These are phyloP conservation scores for Coprinopsis strossmayeri DNA, from an alignment of 768 basidiomycete species.

Conservation along the genomic window DNA sequence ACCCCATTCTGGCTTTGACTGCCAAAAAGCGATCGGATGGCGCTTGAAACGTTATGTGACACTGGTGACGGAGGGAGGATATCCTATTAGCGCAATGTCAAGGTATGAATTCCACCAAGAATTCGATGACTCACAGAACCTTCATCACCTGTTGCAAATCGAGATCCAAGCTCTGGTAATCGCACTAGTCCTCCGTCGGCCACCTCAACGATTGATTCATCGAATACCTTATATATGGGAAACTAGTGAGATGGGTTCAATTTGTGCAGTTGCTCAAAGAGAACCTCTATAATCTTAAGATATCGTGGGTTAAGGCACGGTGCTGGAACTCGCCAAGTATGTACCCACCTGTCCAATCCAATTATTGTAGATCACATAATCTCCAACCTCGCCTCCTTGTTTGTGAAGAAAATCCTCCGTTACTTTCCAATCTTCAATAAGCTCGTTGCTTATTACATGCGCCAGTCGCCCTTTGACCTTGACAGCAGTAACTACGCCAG, in stretches of 20 bases:
- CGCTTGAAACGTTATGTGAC: conserved; percentile 32
- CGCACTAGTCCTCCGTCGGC: conserved; percentile 58
- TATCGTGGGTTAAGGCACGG: no score
- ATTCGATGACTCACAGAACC: conserved; percentile 47
- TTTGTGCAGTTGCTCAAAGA: conserved; percentile 13
- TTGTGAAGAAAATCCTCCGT: conserved; percentile 50
- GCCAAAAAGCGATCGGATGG: conserved; percentile 36
- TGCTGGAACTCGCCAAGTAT: no score
- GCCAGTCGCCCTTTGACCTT: conserved; percentile 61
- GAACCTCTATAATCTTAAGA: conserved; percentile 68
- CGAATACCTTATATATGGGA: conserved; percentile 54
- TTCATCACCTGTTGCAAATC: conserved; percentile 68
- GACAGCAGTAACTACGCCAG: conserved; percentile 66
- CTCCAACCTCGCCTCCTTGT: conserved; percentile 63
- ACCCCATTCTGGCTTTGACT: conserved; percentile 27
- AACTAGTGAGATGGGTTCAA: not conserved
- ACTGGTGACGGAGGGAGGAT: conserved; percentile 49
- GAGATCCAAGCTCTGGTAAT: conserved; percentile 72
- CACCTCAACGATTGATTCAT: conserved; percentile 73
- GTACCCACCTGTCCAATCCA: conserved; percentile 91
- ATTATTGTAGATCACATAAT: conserved; percentile 75
- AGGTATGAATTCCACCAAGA: not conserved
- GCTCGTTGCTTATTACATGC: conserved; percentile 64
- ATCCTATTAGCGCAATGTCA: conserved; percentile 43
- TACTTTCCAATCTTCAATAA: conserved; percentile 58